These are phyloP conservation scores for Salvia rosmarinus DNA, from an alignment of 257 asterid genomes.

Conservation along the genomic window DNA sequence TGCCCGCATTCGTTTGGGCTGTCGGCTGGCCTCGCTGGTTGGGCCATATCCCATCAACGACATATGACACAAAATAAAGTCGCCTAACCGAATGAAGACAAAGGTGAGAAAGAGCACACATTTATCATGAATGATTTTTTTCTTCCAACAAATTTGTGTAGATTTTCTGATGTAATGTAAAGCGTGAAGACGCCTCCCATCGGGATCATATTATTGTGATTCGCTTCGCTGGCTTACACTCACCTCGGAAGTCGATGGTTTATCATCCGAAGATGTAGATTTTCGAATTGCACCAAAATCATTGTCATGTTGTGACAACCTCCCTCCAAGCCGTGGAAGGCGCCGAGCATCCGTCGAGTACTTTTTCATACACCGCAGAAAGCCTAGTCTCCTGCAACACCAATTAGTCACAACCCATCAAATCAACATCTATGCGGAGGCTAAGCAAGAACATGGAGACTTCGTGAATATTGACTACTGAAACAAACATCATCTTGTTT, in stretches of 20 bases:
- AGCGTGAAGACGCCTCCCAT: constrained; percentile 7
- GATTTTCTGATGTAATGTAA: constrained; percentile 21
- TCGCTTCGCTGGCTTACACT: constrained; percentile 24
- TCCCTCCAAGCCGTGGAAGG: constrained; percentile 90
- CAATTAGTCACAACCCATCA: constrained; percentile 5
- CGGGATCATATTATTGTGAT: constrained; percentile 6
- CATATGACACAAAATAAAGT: no score
- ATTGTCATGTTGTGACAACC: constrained; percentile 96
- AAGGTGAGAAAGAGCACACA: background rate
- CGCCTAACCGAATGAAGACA: no score
- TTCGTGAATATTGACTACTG: background rate
- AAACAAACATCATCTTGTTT: background rate
- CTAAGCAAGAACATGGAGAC: background rate
- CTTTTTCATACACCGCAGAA: constrained; percentile 74
- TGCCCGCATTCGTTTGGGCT: no score
- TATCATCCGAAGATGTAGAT: constrained; percentile 36
- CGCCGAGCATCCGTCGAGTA: constrained; percentile 77
- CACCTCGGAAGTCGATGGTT: constrained; percentile 35
- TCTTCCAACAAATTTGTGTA: constrained; percentile 36
- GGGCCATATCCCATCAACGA: no score
- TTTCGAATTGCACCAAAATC: constrained; percentile 83
- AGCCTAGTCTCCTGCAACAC: constrained; percentile 72
- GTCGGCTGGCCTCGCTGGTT: no score
- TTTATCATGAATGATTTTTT: background rate
- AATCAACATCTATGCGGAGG: no score